These are phyloP conservation scores for Hirschfeldia incana DNA, from an alignment of 345 rosid species.

Conservation along the genomic window DNA sequence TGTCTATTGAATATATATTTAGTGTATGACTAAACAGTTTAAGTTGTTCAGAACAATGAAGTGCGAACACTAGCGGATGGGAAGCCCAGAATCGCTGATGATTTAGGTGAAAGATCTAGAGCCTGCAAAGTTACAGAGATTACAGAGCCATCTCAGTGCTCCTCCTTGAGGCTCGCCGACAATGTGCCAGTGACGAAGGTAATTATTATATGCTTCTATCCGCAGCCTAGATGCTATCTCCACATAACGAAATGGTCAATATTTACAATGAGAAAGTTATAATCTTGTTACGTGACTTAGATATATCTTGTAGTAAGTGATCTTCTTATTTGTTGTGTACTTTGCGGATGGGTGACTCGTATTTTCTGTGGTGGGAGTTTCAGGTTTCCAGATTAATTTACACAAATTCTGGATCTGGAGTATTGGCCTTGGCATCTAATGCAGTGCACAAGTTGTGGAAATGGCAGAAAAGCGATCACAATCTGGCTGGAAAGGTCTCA, in stretches of 20 bases:
- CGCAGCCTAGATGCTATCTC: constrained; percentile 5
- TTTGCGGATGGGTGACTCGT: neutral
- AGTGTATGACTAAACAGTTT: constrained; percentile 9
- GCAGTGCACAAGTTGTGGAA: constrained; percentile 91
- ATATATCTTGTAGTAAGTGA: neutral
- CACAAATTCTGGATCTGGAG: constrained; percentile 74
- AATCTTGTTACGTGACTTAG: neutral
- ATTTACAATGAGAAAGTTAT: neutral
- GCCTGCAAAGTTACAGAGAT: constrained; percentile 77
- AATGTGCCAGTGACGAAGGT: constrained; percentile 61
- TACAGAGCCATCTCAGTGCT: constrained; percentile 69
- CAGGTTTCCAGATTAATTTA: constrained; percentile 78
- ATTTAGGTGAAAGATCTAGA: constrained; percentile 57
- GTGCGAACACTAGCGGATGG: constrained; percentile 54
- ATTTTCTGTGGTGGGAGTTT: neutral
- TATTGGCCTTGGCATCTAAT: constrained; percentile 80
- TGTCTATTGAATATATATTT: neutral
- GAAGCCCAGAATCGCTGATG: constrained; percentile 70
- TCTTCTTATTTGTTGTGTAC: neutral
- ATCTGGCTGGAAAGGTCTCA: constrained; percentile 51
- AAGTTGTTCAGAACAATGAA: constrained; percentile 50
- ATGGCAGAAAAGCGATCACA: constrained; percentile 69
- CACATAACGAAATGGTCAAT: neutral
- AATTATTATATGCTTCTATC: constrained; percentile 16
- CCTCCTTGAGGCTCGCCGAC: constrained; percentile 69